Conservation (phyloP, 208 protist genomes). For the Phytomonas francai region DNA sequence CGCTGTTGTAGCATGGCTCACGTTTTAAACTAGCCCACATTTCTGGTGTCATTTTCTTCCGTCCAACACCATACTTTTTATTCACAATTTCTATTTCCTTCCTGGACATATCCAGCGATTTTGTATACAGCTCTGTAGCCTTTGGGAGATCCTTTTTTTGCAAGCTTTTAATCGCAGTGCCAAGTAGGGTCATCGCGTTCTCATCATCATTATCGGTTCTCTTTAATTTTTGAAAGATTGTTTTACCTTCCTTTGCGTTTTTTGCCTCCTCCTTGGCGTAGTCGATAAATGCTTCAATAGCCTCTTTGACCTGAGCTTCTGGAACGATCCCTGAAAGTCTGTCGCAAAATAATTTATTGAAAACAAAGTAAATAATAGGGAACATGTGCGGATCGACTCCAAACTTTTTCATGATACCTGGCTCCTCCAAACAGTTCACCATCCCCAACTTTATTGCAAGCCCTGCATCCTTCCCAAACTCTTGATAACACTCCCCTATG, state of each 20-base stretch:
- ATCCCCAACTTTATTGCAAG: slow-evolving; percentile 80
- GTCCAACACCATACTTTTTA: slow-evolving; percentile 38
- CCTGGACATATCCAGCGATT: slow-evolving; percentile 42
- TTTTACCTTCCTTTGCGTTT: slow-evolving; percentile 50
- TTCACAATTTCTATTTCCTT: slow-evolving; percentile 48
- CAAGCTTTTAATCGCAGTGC: slow-evolving; percentile 51
- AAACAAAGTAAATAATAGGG: slow-evolving; percentile 80
- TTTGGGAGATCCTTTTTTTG: slow-evolving; percentile 64
- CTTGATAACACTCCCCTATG: slow-evolving; percentile 54
- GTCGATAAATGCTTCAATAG: slow-evolving; percentile 81
- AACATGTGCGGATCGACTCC: slow-evolving; percentile 70
- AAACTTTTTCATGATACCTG: slow-evolving; percentile 54
- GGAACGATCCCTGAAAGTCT: slow-evolving; percentile 71
- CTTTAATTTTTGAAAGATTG: slow-evolving; percentile 48
- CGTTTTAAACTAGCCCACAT: slow-evolving; percentile 60
- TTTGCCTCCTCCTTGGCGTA: slow-evolving; percentile 54
- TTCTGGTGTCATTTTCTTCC: slow-evolving; percentile 68
- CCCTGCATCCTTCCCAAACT: slow-evolving; percentile 69
- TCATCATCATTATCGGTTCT: slow-evolving; percentile 52
- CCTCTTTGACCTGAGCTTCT: slow-evolving; percentile 80
- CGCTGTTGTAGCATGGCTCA: slow-evolving; percentile 74
- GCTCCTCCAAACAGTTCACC: slow-evolving; percentile 69
- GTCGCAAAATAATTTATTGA: slow-evolving; percentile 52
- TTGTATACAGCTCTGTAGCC: slow-evolving; percentile 57
- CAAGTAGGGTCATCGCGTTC: slow-evolving; percentile 80